Conservation (phyloP, 225 moss, liverwort and hornwort species). For the Pseudoscleropodium purum region DNA sequence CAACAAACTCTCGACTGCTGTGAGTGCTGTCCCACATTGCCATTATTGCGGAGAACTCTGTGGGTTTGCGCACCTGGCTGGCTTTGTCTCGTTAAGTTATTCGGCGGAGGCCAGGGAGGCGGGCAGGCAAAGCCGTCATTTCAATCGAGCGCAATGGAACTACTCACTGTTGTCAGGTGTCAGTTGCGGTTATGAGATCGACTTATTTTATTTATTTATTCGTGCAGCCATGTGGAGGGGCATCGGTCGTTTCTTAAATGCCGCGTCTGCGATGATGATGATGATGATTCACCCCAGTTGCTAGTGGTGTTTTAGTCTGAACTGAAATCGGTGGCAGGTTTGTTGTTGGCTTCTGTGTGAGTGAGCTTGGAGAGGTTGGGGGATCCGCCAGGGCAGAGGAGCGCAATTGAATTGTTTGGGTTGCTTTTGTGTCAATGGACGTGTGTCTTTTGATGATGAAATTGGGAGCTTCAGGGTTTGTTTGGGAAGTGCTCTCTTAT, state of each 20-base stretch:
- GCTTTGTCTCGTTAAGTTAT: not conserved
- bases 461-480: not conserved
- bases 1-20: not conserved
- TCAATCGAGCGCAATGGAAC: not conserved
- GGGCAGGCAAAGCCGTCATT: not conserved
- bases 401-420: not conserved
- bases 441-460: not conserved
- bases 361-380: not conserved
- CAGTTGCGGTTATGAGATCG: conserved; percentile 21
- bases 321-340: not conserved
- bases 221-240: conserved; percentile 1
- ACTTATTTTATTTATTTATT: conserved; percentile 13
- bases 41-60: not conserved
- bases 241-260: not conserved
- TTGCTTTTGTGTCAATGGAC: not conserved
- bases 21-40: not conserved
- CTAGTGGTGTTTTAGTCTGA: not conserved
- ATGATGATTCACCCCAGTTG: not conserved
- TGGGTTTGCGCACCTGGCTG: not conserved
- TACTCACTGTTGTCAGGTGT: conserved; percentile 21
- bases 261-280: not conserved
- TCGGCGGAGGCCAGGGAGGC: not conserved
- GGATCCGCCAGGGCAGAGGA: not conserved
- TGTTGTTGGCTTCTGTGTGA: not conserved
- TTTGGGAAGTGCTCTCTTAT: not conserved